Conservation (phyloP, 2,329 filamentous ascomycete species). For the Microsporum audouinii region DNA sequence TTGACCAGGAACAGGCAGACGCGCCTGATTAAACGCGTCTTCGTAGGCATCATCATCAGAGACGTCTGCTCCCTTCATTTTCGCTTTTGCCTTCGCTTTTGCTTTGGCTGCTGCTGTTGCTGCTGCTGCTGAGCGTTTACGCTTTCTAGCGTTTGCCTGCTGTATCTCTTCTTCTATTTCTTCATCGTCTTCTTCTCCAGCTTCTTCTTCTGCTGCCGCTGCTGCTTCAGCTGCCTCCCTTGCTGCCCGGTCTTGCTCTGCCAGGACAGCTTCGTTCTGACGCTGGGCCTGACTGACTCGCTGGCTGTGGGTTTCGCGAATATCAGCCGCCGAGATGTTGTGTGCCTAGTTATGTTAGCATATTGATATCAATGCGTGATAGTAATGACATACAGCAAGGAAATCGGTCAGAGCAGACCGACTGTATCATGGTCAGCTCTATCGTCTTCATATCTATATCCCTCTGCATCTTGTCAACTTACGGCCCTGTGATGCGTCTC, state of each 20-base stretch:
- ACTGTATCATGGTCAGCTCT: conserved; percentile 20
- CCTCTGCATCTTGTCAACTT: conserved; percentile 16
- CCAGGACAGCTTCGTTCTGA: conserved; percentile 22
- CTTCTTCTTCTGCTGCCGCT: background rate
- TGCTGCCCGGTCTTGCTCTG: background rate
- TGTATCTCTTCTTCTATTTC: conserved; percentile 20
- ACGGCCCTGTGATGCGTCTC: conserved; percentile 30
- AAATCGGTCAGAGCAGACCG: conserved; percentile 60
- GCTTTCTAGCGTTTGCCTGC: conserved; percentile 35
- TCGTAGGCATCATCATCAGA: conserved; percentile 36
- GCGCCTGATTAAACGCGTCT: conserved; percentile 47
- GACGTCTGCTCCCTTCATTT: conserved; percentile 30
- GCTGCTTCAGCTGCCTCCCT: background rate
- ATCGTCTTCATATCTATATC: background rate
- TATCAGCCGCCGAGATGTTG: conserved; percentile 55
- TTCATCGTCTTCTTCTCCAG: conserved; percentile 20
- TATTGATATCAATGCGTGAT: no score
- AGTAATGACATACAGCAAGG: conserved; percentile 42
- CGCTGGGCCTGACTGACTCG: conserved; percentile 41
- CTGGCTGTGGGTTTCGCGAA: conserved; percentile 47
- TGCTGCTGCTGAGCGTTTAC: conserved; percentile 36
- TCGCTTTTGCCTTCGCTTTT: conserved; percentile 40
- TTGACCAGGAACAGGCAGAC: conserved; percentile 60
- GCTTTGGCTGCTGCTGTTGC: conserved; percentile 37
- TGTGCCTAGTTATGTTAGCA: conserved; percentile 37